Conservation (phyloP, 257 asterid species). For the Striga asiatica region DNA sequence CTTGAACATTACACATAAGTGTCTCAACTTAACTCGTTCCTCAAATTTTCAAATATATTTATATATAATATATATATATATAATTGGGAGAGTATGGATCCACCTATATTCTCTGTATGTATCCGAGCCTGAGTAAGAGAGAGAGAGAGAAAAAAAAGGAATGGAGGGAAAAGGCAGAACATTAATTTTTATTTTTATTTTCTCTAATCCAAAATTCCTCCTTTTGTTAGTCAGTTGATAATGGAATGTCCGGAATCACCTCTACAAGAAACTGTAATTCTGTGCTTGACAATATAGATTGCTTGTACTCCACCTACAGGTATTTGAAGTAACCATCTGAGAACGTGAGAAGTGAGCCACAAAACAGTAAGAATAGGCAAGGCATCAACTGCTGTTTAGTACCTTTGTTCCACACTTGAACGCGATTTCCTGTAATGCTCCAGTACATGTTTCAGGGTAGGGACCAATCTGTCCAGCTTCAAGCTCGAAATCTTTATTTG, state of each 20-base stretch:
- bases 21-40: too few species aligned
- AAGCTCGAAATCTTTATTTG: constrained; percentile 49
- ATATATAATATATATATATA: too few species aligned
- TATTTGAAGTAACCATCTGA: constrained; percentile 25
- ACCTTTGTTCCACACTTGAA: constrained; percentile 86
- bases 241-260: constrained; percentile 33
- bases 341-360: constrained; percentile 11
- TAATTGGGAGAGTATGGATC: too few species aligned
- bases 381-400: constrained; percentile 14
- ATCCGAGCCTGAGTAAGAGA: too few species aligned
- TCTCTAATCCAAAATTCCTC: constrained; percentile 1
- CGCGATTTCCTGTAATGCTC: constrained; percentile 77
- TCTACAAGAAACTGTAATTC: constrained; percentile 61
- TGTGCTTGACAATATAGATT: constrained; percentile 32
- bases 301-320: constrained; percentile 78
- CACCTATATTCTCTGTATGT: too few species aligned
- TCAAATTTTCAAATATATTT: too few species aligned
- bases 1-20: constrained; percentile 2
- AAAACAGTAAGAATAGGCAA: constrained; percentile 1
- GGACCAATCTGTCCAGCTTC: constrained; percentile 79
- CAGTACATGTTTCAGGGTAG: constrained; percentile 46
- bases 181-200: not conserved
- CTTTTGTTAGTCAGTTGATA: constrained; percentile 1
- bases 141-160: constrained; percentile 1
- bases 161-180: not conserved